phyloP scores from a whole-genome alignment of 2,329 filamentous ascomycete genomes.

The Trichophyton verrucosum region DNA sequence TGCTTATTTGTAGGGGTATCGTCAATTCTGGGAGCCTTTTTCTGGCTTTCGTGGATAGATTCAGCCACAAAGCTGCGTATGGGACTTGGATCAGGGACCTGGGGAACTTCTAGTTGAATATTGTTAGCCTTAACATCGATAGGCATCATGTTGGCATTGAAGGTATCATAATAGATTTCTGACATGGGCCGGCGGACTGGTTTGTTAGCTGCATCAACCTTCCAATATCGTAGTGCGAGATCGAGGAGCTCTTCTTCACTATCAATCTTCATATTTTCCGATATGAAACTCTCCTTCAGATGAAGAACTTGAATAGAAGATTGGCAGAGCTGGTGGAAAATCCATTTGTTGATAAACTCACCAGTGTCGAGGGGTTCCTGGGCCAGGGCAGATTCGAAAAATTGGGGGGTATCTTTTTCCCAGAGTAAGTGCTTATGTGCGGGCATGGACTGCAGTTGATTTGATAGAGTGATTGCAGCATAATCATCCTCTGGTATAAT shows the following conservation, averaged over 20 bases:
- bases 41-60: neutral
- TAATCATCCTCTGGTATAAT: too few species aligned
- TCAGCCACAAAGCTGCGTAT: neutral
- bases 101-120: neutral
- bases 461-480: neutral
- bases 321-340: slow-evolving; percentile 22
- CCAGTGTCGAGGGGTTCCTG: slow-evolving; percentile 12
- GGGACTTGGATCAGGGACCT: neutral
- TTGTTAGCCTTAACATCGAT: neutral
- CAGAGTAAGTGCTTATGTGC: slow-evolving; percentile 1
- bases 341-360: slow-evolving; percentile 22
- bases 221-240: neutral
- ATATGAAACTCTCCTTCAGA: slow-evolving; percentile 16
- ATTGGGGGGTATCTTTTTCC: slow-evolving; percentile 12
- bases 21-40: neutral
- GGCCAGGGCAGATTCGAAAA: slow-evolving; percentile 14
- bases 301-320: slow-evolving; percentile 19
- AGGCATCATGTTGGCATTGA: neutral
- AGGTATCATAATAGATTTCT: neutral
- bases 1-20: neutral
- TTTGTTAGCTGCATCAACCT: neutral
- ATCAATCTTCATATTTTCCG: slow-evolving; percentile 12
- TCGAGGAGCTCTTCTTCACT: neutral
- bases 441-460: neutral
- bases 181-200: neutral